Evolutionary conservation across 306 rosid genomes (phyloP), one percentile per base, ranked within the genome.

Genomic region (Betula pendula): DNA sequence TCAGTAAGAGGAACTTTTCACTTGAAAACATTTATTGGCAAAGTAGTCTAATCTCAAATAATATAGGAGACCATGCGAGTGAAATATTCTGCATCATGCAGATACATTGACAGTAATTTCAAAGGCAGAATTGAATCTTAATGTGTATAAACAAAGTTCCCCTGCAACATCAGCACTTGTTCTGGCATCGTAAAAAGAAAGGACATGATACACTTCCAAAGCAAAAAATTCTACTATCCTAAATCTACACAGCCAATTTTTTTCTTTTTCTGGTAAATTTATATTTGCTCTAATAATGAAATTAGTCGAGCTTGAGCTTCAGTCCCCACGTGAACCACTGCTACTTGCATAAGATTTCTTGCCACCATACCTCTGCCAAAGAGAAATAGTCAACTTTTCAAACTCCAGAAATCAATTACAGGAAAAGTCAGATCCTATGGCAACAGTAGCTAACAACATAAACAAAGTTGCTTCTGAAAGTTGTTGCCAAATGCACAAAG

Each of bases 311-410:
- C 86, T 76, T 90, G 42, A 56, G 78, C 86, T 76, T 90, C 84
- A 90, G 68, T 86, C 90, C 40, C 83, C 84, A n/a, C 85, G 82
- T 78, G 80, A 29, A 55, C 81, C 79, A 65, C 85, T 74, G 77
- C 90, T 70, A 63, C 90, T 82, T 20, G 85, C 73, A 74, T 72
- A 81, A 75, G 85, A 25, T 69, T 55, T 88, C 78, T 80, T 88
- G 40, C 90, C 85, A 12, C 84, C 75, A 11, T 88, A 84, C 58
- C 75, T 86, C 92, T 88, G 88, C 56, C 68, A 74, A 45, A 16
- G 22, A 44, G 65, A 24, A 2, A 25, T 11, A 48, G 45, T 4
- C 25, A 62, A 74, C 1, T 40, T 68, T 42, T 27, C 76, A 44
- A 27, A 51, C 45, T 60, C 66, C 13, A 13, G 31, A 60, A 15